These are phyloP conservation scores for Stagonosporopsis tanaceti DNA, from an alignment of 2,329 filamentous ascomycete species.

Conservation along the genomic window DNA sequence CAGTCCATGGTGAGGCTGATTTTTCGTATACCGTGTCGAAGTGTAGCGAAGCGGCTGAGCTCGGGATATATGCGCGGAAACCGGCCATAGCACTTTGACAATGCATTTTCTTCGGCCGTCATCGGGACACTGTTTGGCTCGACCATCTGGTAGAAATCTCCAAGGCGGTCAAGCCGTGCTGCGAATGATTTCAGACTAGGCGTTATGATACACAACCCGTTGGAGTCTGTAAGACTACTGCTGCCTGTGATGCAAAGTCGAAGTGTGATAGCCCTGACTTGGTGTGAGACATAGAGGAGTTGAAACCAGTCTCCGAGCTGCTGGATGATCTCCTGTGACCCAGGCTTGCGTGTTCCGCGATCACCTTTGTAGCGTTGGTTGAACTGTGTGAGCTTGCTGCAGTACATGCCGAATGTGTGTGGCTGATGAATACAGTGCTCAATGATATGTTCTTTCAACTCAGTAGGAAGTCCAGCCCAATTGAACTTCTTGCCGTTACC, in stretches of 20 bases:
- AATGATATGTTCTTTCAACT: slow-evolving; percentile 39
- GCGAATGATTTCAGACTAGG: not conserved
- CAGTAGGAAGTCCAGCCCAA: slow-evolving; percentile 34
- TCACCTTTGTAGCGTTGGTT: not conserved
- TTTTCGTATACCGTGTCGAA: slow-evolving; percentile 38
- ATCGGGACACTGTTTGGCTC: slow-evolving; percentile 20
- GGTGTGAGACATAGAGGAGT: slow-evolving; percentile 32
- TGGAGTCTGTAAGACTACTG: not conserved
- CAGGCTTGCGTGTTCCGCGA: not conserved
- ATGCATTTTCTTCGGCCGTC: not conserved
- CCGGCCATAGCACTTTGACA: slow-evolving; percentile 23
- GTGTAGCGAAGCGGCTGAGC: slow-evolving; percentile 32
- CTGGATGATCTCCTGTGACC: slow-evolving; percentile 25
- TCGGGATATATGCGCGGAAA: slow-evolving; percentile 35
- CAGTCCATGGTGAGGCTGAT: slow-evolving; percentile 32
- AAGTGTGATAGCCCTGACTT: slow-evolving; percentile 33
- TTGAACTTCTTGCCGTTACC: slow-evolving; percentile 37
- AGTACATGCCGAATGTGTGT: not conserved
- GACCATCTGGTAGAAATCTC: slow-evolving; percentile 24
- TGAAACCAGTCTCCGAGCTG: slow-evolving; percentile 26
- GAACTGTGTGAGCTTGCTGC: not conserved
- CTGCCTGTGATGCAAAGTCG: slow-evolving; percentile 32
- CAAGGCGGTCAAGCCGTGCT: slow-evolving; percentile 23
- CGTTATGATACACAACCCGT: slow-evolving; percentile 22
- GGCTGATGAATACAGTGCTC: slow-evolving; percentile 27